phyloP scores from a whole-genome alignment of 2,329 filamentous ascomycete genomes.

The Niveomyces coronatus region DNA sequence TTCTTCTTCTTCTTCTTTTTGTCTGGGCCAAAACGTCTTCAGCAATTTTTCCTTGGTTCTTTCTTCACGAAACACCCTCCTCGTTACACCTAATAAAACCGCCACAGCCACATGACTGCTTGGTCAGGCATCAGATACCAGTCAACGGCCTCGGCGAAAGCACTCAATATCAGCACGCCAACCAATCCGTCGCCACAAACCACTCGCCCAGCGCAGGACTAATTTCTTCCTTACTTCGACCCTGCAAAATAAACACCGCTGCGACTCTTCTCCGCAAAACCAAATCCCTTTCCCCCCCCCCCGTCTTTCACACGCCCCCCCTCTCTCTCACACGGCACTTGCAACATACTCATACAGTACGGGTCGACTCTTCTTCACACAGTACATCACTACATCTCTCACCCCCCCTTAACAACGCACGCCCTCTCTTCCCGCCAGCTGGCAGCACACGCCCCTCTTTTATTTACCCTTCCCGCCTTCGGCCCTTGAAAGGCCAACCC shows the following conservation, averaged over 20 bases:
- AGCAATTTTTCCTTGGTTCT: no score
- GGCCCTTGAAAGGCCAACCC: background rate
- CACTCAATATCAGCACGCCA: slow-evolving; percentile 1
- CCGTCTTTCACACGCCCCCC: background rate
- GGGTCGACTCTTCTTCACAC: no score
- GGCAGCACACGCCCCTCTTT: background rate
- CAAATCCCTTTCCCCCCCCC: background rate
- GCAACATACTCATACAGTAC: no score
- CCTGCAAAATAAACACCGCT: background rate
- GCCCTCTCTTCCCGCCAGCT: background rate
- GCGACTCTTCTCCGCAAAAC: slow-evolving; percentile 6
- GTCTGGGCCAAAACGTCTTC: no score
- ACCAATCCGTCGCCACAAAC: slow-evolving; percentile 4
- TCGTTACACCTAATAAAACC: slow-evolving; percentile 6
- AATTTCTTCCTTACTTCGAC: slow-evolving; percentile 3
- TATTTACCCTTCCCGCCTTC: background rate
- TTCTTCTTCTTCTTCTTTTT: slow-evolving; percentile 26
- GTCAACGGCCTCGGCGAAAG: slow-evolving; percentile 3
- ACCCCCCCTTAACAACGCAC: no score
- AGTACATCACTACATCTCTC: no score
- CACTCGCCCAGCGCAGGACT: slow-evolving; percentile 2
- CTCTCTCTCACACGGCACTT: no score
- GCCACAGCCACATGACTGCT: slow-evolving; percentile 4
- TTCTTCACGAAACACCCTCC: slow-evolving; percentile 20
- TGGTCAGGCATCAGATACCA: slow-evolving; percentile 2